Evolutionary conservation across 23 red algal genomes (phyloP).

Genomic region (Gracilariopsis chorda): DNA sequence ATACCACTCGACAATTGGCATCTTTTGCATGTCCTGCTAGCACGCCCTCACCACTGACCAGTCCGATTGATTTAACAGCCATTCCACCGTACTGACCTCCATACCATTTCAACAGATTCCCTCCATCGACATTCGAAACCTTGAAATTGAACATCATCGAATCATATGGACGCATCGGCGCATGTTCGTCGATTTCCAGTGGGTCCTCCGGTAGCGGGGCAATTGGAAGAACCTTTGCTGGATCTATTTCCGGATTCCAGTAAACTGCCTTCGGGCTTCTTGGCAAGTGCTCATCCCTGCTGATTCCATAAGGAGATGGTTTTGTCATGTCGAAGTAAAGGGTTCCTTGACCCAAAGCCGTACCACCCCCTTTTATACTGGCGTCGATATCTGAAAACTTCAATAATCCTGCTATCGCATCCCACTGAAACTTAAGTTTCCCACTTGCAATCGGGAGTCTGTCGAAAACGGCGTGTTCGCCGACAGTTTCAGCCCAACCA

Average conservation of each 20-base stretch:
- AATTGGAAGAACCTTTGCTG: background rate
- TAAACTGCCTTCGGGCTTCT: conserved; percentile 43
- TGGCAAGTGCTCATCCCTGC: conserved; percentile 32
- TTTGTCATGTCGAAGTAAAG: conserved; percentile 78
- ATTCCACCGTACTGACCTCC: conserved; percentile 31
- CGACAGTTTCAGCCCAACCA: conserved; percentile 56
- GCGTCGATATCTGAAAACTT: conserved; percentile 37
- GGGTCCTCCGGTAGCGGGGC: conserved; percentile 38
- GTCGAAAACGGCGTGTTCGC: conserved; percentile 35
- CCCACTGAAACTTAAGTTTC: conserved; percentile 58
- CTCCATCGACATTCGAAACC: conserved; percentile 37
- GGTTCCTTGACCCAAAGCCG: conserved; percentile 22
- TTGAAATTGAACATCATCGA: conserved; percentile 55
- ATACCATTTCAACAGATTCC: conserved; percentile 44
- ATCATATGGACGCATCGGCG: conserved; percentile 49
- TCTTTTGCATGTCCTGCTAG: conserved; percentile 65
- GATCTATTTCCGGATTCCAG: background rate
- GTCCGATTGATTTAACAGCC: conserved; percentile 41
- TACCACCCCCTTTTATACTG: conserved; percentile 56
- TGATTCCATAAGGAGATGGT: conserved; percentile 23
- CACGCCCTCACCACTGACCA: conserved; percentile 46
- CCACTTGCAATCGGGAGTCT: conserved; percentile 41
- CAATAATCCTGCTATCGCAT: conserved; percentile 59
- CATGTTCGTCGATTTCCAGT: conserved; percentile 49
- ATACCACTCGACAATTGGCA: conserved; percentile 50